Percentiles rank a stretch among this genome's conserved stretches.
phyloP scores from a whole-genome alignment of 345 rosid species.

The Hibiscus mutabilis region DNA sequence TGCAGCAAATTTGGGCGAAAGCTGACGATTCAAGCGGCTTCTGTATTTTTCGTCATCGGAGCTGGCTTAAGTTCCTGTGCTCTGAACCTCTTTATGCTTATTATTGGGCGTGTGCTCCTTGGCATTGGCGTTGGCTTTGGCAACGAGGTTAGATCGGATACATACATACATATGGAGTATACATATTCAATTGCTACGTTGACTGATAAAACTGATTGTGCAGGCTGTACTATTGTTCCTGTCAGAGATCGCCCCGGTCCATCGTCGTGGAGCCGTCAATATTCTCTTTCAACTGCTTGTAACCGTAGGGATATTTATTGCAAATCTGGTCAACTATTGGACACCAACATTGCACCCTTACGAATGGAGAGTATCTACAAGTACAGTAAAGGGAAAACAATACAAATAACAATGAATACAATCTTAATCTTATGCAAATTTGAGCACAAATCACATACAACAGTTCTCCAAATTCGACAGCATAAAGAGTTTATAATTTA shows the following conservation, averaged over 20 bases:
- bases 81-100: no score
- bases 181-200: constrained; percentile 17
- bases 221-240: constrained; percentile 44
- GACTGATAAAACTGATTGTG: no score
- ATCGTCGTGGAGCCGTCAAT: constrained; percentile 55
- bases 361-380: constrained; percentile 46
- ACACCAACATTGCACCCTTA: constrained; percentile 31
- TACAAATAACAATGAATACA: neutral
- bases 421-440: no score
- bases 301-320: constrained; percentile 49
- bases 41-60: no score
- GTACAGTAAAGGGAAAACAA: neutral
- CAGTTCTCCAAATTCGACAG: neutral
- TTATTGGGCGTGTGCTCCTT: constrained; percentile 13
- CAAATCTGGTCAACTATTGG: constrained; percentile 47
- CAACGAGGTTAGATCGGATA: no score
- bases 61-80: no score
- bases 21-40: constrained; percentile 28
- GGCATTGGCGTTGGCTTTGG: constrained; percentile 27
- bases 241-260: constrained; percentile 55
- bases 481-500: no score
- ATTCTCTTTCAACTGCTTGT: constrained; percentile 47
- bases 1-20: constrained; percentile 3
- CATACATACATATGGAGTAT: no score
- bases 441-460: neutral